A percentile compares a stretch with the other conserved stretches of the same genome.
These are phyloP conservation scores for Chlamydomonas sp. DNA, from an alignment of 139 green algal genomes.

Conservation along the genomic window DNA sequence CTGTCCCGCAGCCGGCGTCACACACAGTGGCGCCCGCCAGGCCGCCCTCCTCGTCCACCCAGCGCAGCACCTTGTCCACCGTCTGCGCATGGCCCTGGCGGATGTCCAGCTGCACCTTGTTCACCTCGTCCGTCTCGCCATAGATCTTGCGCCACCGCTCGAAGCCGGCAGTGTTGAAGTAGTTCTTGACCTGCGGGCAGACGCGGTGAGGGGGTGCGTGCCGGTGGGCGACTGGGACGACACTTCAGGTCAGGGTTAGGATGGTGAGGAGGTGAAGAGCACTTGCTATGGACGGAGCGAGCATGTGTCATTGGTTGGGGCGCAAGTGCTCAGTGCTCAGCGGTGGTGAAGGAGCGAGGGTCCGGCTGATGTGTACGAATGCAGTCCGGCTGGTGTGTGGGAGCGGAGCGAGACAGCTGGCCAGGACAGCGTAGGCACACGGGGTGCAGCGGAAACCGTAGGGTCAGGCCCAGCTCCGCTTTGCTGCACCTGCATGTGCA, in stretches of 20 bases:
- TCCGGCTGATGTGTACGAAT: no score
- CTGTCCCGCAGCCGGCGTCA: constrained; percentile 96
- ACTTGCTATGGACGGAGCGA: neutral
- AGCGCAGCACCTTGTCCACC: constrained; percentile 96
- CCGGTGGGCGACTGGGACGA: no score
- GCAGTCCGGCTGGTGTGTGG: no score
- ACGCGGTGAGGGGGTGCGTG: neutral
- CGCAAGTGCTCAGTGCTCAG: no score
- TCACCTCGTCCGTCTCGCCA: constrained; percentile 98
- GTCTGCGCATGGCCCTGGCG: constrained; percentile 92
- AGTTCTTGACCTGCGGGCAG: constrained; percentile 78
- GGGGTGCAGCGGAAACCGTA: no score
- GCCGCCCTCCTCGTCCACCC: constrained; percentile 85
- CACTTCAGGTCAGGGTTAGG: neutral
- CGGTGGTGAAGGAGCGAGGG: no score
- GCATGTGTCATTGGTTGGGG: no score
- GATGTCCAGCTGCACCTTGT: constrained; percentile 99
- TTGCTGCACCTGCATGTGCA: no score
- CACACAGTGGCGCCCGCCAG: constrained; percentile 83
- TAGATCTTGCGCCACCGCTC: constrained; percentile 99
- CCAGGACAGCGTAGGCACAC: no score
- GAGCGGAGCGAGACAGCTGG: no score
- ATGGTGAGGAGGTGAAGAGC: neutral
- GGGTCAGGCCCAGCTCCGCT: no score
- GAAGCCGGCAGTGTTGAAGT: constrained; percentile 97